A percentile compares a stretch with the other conserved stretches of the same genome.
phyloP scores from a whole-genome alignment of 768 basidiomycete species.

The Amanita pallidorosea region DNA sequence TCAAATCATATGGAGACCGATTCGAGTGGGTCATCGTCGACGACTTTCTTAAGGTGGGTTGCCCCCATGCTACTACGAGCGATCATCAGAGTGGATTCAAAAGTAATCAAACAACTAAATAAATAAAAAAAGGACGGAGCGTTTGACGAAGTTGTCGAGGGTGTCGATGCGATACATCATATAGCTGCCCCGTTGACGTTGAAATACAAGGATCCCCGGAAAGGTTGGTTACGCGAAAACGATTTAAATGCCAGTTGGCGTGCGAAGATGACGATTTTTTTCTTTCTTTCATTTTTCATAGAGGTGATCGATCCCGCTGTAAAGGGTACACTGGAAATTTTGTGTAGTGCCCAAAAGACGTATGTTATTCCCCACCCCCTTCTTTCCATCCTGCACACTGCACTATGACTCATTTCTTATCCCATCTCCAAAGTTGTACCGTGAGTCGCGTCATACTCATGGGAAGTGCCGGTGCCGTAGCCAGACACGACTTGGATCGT shows the following conservation, averaged over 20 bases:
- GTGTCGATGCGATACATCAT: constrained; percentile 62
- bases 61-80: no score
- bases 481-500: constrained; percentile 12
- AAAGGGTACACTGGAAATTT: constrained; percentile 27
- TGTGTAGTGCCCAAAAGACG: constrained; percentile 13
- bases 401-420: no score
- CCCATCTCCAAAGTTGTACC: constrained; percentile 7
- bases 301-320: no score
- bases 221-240: constrained; percentile 15
- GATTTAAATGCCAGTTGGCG: no score
- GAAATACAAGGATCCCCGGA: constrained; percentile 28
- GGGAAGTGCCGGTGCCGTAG: constrained; percentile 45
- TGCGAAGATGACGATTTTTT: no score
- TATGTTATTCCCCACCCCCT: no score
- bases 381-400: not conserved
- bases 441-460: constrained; percentile 65
- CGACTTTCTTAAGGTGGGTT: constrained; percentile 40
- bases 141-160: constrained; percentile 73
- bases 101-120: no score
- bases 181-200: constrained; percentile 52
- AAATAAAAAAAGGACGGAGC: constrained; percentile 54
- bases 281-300: no score
- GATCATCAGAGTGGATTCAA: not conserved
- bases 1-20: no score
- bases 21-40: constrained; percentile 25